Percentiles rank a stretch among this genome's conserved stretches.
phyloP scores from a whole-genome alignment of 2,329 filamentous ascomycete species.

The Lachnellula hyalina region DNA sequence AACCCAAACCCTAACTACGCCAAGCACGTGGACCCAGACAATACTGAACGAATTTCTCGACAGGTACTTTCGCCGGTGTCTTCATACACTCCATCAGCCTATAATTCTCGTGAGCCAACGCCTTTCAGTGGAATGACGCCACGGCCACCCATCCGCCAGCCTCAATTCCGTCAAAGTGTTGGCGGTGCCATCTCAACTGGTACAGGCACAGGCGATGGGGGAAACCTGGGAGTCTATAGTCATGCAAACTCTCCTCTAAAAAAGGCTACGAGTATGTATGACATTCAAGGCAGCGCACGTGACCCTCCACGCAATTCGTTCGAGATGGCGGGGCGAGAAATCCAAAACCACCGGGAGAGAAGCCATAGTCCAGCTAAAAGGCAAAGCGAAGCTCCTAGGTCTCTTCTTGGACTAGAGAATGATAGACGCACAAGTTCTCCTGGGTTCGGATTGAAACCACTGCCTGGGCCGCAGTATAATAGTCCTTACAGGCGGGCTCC shows the following conservation, averaged over 20 bases:
- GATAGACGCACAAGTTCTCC: conserved; percentile 23
- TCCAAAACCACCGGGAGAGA: conserved; percentile 25
- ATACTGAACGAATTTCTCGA: conserved; percentile 31
- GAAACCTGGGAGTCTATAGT: conserved; percentile 73
- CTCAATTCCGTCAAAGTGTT: conserved; percentile 44
- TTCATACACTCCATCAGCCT: conserved; percentile 32
- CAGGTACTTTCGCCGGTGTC: conserved; percentile 31
- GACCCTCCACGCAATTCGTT: conserved; percentile 53
- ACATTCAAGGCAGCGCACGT: conserved; percentile 42
- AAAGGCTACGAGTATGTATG: conserved; percentile 62
- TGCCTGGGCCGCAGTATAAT: conserved; percentile 14
- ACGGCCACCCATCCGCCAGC: conserved; percentile 45
- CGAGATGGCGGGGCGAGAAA: conserved; percentile 48
- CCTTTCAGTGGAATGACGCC: conserved; percentile 32
- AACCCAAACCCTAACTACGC: conserved; percentile 80
- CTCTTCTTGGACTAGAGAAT: conserved; percentile 13
- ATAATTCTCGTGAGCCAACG: conserved; percentile 33
- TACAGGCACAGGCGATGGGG: conserved; percentile 52
- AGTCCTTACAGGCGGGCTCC: conserved; percentile 25
- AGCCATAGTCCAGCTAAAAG: conserved; percentile 27
- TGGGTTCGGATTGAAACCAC: conserved; percentile 9
- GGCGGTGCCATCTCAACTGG: conserved; percentile 25
- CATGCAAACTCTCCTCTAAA: conserved; percentile 79
- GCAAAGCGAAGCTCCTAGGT: conserved; percentile 15
- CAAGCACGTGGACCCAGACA: conserved; percentile 66